A percentile compares a stretch with the other conserved stretches of the same genome.
Conservation (phyloP, 2,329 filamentous ascomycete genomes). For the Botrytis fabae region DNA sequence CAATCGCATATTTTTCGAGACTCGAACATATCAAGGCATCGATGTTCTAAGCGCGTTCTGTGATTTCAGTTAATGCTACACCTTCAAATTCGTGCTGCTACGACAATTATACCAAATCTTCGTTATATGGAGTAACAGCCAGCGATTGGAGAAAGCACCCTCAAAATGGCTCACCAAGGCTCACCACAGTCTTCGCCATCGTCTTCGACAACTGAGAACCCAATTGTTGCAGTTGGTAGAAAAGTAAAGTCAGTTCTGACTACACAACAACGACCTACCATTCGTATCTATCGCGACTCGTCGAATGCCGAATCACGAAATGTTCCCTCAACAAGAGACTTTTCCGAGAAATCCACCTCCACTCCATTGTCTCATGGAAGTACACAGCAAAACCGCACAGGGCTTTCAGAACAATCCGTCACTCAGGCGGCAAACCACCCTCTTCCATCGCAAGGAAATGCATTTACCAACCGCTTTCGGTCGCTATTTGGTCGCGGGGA, state of each 20-base stretch:
- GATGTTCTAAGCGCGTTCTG: background rate
- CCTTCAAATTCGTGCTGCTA: background rate
- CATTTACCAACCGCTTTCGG: constrained; percentile 28
- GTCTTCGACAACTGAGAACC: constrained; percentile 31
- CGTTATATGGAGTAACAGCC: background rate
- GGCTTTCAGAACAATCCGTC: background rate
- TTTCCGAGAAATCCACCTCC: constrained; percentile 23
- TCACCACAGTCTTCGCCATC: constrained; percentile 23
- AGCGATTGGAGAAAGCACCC: background rate
- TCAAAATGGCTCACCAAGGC: constrained; percentile 25
- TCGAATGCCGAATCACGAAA: constrained; percentile 21
- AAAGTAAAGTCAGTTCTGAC: constrained; percentile 34
- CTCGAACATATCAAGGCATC: background rate
- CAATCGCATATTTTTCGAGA: background rate
- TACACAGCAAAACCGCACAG: background rate
- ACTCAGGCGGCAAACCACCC: background rate
- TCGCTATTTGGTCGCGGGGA: constrained; percentile 27
- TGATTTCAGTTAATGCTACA: background rate
- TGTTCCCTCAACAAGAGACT: background rate
- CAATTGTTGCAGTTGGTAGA: constrained; percentile 32
- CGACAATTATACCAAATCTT: background rate
- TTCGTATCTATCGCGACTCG: constrained; percentile 33
- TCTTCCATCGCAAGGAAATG: constrained; percentile 22
- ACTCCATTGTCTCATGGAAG: background rate
- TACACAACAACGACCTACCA: constrained; percentile 32